Evolutionary conservation across 495 filamentous ascomycete genomes (phyloP).

Genomic region (Letharia columbiana): DNA sequence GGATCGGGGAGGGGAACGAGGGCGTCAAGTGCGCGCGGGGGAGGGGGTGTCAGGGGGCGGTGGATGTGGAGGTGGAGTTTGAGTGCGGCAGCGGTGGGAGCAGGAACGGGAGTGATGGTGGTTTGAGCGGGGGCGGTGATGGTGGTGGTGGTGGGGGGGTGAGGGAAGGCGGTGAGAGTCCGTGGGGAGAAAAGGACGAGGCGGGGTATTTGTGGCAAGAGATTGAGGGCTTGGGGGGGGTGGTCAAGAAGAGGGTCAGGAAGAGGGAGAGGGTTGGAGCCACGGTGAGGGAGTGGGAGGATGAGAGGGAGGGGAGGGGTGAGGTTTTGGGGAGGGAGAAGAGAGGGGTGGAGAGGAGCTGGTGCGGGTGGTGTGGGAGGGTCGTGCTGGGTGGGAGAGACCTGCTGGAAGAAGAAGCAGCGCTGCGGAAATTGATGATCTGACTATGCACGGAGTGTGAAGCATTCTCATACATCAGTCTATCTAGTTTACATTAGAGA

Average conservation of each 20-base stretch:
- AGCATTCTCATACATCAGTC: neutral
- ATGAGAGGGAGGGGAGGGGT: slow-evolving; percentile 53
- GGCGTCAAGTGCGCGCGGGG: slow-evolving; percentile 77
- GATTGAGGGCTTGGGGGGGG: slow-evolving; percentile 77
- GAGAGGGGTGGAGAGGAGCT: slow-evolving; percentile 39
- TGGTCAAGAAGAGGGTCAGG: slow-evolving; percentile 59
- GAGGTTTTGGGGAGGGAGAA: slow-evolving; percentile 59
- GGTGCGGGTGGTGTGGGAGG: slow-evolving; percentile 32
- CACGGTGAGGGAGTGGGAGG: slow-evolving; percentile 72
- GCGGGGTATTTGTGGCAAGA: slow-evolving; percentile 73
- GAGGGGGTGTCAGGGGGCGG: slow-evolving; percentile 56
- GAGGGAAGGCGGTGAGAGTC: slow-evolving; percentile 11
- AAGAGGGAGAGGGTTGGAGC: slow-evolving; percentile 68
- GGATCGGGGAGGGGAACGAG: slow-evolving; percentile 79
- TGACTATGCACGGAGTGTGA: neutral
- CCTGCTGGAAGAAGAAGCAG: slow-evolving; percentile 4
- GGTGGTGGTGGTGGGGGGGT: slow-evolving; percentile 13
- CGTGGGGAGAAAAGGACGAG: slow-evolving; percentile 33
- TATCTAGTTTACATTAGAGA: neutral
- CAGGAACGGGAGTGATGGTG: slow-evolving; percentile 29
- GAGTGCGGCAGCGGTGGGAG: slow-evolving; percentile 55
- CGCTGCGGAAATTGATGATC: neutral
- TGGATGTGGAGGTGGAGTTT: slow-evolving; percentile 68
- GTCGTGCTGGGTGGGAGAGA: slow-evolving; percentile 19
- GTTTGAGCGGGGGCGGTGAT: slow-evolving; percentile 16